Evolutionary conservation across 2,329 filamentous ascomycete species (phyloP), one percentile per base, ranked within the genome.

Genomic region (Xylariaceae sp.): DNA sequence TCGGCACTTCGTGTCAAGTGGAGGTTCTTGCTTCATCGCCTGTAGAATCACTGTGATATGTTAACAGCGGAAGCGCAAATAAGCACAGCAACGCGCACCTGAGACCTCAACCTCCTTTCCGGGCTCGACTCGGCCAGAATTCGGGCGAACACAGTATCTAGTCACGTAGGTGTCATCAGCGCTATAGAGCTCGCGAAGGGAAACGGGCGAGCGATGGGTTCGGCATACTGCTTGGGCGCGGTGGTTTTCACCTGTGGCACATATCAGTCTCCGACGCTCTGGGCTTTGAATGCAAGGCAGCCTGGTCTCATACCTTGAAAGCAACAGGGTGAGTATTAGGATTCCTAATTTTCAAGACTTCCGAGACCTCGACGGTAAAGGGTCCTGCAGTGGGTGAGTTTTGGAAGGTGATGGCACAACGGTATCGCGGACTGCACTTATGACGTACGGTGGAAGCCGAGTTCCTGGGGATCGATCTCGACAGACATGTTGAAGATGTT

Each of bases 91-190:
- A 47, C 44, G 58, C 77, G 55, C 74, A 95, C 90, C 90, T 65
- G 90, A 85, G 51, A 98, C 91, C 66, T 96, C 89, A 53, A 98
- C 90, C 65, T 87, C 79, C 65, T 86, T 80, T 55, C 89, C 88
- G 30, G 90, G 83, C 64, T 95, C 90, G 65, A 98, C 93, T 64
- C 90, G 87, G 58, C 93, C 93, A 39, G 90, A 95, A 74, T 98
- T 97, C 43, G 93, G 91, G 59, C 93, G 84, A 44, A 97, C 91
- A 66, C 93, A 97, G 72, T 98, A 98, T 75, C 91, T 96, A 59
- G 47, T 61, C 44, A 32, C 35, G 31, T 38, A 22, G 11, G 45
- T n/a, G 30, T 60, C 19, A 50, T 55, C 40, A 54, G 52, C 40
- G 32, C 41, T 38, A 16, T 39, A 35, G 35, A 51, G 44, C 43